Conservation (phyloP, 148 eudicot species). For the Vaccinium corymbosum region DNA sequence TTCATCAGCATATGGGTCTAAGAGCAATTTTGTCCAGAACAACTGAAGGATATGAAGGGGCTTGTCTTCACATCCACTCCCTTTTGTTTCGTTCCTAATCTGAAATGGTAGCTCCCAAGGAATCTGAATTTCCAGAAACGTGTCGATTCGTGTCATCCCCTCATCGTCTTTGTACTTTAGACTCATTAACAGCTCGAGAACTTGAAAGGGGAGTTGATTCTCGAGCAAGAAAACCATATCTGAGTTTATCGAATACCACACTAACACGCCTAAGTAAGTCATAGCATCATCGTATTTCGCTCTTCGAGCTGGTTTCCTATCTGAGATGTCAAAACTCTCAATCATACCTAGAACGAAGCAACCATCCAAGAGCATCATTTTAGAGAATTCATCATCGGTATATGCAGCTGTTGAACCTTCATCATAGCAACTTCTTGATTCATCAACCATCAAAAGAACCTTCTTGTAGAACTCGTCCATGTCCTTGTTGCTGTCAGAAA, state of each 20-base stretch:
- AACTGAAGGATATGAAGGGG: not conserved
- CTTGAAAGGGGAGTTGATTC: constrained; percentile 11
- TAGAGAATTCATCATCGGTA: not conserved
- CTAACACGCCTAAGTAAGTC: not conserved
- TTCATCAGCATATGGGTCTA: not conserved
- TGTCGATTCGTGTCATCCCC: not conserved
- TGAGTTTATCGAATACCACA: not conserved
- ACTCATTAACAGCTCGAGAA: not conserved
- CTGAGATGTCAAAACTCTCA: not conserved
- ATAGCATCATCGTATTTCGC: not conserved
- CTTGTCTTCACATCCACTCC: not conserved
- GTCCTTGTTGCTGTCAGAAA: not conserved
- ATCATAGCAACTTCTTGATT: constrained; percentile 14
- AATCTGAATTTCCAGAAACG: not conserved
- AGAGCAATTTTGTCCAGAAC: not conserved
- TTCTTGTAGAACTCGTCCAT: not conserved
- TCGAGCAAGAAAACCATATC: constrained; percentile 13
- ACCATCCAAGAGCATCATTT: constrained; percentile 26
- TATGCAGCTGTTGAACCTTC: constrained; percentile 4
- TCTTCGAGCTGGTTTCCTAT: not conserved
- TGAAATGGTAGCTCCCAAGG: not conserved
- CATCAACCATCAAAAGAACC: not conserved
- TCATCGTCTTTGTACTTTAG: not conserved
- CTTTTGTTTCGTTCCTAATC: not conserved
- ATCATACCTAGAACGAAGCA: constrained; percentile 15